Evolutionary conservation across 495 filamentous ascomycete species (phyloP), one percentile per base, ranked within the genome.

Genomic region (Geoglossum glabrum): DNA sequence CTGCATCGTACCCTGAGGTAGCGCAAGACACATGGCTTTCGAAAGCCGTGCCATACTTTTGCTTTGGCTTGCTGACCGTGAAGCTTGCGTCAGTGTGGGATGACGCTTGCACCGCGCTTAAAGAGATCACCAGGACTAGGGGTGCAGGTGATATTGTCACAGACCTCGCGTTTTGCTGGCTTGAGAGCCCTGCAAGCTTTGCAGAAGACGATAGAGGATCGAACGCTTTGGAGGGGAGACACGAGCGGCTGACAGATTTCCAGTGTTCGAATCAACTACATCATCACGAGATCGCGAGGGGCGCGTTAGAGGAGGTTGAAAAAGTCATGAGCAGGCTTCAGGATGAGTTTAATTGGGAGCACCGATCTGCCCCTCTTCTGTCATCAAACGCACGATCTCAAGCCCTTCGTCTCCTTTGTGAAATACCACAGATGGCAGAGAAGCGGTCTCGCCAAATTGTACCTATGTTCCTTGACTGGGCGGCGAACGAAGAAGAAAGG

Each of bases 61-160:
- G 85, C 63, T 96, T 96, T 65, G 90, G 90, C 45, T 77, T 96
- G 62, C 78, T 94, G 56, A 92, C 88, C 3, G 81, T 90, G 54
- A 85, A 82, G 60, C 72, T 95, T 57, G 73, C 87, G 5, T 86
- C 84, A 17, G 68, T 90, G 23, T 95, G 88, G 85, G 86, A 94
- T 61, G 87, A 94, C 61, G 80, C 85, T 17, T 77, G 82, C 33
- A 75, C 79, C 26, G 80, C 83, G 17, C 68, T 98, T 64, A 84
- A 85, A 61, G 75, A 82, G 27, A 82, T 97, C 52, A 79, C 82
- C 21, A 79, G 85, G 60, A 74, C 74, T 27, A 78, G 82, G 36
- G 70, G 66, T 43, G 87, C 87, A 4, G 87, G 95, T 63, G 82
- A 82, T 33, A 71, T 77, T 27, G 77, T 96, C 47, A 80, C 82